phyloP scores from a whole-genome alignment of 345 rosid species.

The Bretschneidera sinensis region DNA sequence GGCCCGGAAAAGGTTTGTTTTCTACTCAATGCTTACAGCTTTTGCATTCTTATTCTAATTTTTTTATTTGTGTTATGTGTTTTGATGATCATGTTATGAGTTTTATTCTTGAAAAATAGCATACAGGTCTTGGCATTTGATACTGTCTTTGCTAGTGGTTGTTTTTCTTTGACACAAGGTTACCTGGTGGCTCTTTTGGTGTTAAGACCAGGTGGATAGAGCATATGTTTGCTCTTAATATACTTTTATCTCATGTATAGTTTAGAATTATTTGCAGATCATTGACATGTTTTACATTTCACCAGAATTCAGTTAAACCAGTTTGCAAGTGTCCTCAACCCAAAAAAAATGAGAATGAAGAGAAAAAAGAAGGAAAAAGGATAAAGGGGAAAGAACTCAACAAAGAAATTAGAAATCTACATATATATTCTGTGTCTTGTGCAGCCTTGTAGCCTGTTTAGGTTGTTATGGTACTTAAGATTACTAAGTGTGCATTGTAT shows the following conservation, averaged over 20 bases:
- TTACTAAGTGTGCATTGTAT: too few relatives aligned
- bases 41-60: constrained; percentile 9
- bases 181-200: constrained; percentile 27
- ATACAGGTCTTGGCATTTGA: constrained; percentile 22
- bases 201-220: constrained; percentile 26
- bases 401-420: too few relatives aligned
- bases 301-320: too few relatives aligned
- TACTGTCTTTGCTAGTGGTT: constrained; percentile 23
- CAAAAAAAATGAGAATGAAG: background rate
- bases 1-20: constrained; percentile 59
- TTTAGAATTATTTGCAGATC: constrained; percentile 5
- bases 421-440: too few relatives aligned
- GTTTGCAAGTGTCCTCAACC: too few relatives aligned
- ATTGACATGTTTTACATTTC: background rate
- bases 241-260: too few relatives aligned
- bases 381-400: too few relatives aligned
- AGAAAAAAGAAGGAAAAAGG: background rate
- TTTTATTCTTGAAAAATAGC: constrained; percentile 17
- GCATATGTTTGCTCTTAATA: constrained; percentile 8
- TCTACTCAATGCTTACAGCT: constrained; percentile 3
- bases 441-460: too few relatives aligned
- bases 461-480: too few relatives aligned
- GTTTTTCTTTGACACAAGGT: constrained; percentile 23
- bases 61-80: constrained; percentile 2
- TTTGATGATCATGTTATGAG: constrained; percentile 11